These are phyloP conservation scores for Acanthamoeba royreba DNA, from an alignment of 208 protist genomes.

Conservation along the genomic window DNA sequence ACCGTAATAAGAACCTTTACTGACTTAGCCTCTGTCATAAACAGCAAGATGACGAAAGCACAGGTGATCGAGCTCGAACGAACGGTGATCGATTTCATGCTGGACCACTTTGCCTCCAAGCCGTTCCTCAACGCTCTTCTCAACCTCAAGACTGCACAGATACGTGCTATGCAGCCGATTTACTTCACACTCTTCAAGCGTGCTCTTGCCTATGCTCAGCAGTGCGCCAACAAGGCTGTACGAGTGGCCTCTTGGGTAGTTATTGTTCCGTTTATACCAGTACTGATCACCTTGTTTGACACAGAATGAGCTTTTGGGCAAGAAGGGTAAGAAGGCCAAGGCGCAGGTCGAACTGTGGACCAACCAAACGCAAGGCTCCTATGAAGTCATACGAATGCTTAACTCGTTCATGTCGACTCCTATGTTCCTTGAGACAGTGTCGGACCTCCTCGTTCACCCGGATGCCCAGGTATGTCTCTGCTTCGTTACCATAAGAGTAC, in stretches of 20 bases:
- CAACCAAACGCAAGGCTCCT: background rate
- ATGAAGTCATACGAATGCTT: background rate
- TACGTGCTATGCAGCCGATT: background rate
- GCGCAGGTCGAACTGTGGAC: background rate
- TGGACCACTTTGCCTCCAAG: background rate
- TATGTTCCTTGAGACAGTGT: background rate
- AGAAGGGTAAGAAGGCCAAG: conserved; percentile 29
- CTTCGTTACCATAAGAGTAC: background rate
- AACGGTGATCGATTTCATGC: conserved; percentile 16
- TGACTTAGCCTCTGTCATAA: background rate
- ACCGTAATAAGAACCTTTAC: background rate
- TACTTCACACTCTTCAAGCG: conserved; percentile 36
- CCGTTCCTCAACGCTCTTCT: conserved; percentile 26
- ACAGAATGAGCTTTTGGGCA: background rate
- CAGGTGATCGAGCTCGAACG: background rate
- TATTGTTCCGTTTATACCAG: background rate
- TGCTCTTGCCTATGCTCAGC: background rate
- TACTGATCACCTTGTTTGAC: background rate
- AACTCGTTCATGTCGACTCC: conserved; percentile 26
- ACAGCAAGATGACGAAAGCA: background rate
- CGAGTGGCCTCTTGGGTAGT: background rate
- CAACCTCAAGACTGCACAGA: background rate
- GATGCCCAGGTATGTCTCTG: background rate
- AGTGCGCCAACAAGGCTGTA: background rate
- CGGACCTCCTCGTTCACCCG: background rate